These are phyloP conservation scores for Aspergillus chevalieri DNA, from an alignment of 2,329 filamentous ascomycete genomes.

Conservation along the genomic window DNA sequence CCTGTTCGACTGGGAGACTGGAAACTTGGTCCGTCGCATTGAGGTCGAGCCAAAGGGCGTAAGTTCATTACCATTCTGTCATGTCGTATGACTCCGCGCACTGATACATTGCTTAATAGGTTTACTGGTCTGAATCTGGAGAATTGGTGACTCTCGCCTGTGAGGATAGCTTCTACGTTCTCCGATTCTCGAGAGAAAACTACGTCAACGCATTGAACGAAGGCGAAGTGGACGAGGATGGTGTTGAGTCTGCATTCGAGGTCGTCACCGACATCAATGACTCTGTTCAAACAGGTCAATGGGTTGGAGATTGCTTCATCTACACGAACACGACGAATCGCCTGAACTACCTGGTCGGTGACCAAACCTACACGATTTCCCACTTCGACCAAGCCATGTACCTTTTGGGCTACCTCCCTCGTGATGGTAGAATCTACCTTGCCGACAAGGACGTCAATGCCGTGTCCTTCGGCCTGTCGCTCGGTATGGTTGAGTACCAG, in stretches of 20 bases:
- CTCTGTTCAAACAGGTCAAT: constrained; percentile 86
- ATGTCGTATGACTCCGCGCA: constrained; percentile 3
- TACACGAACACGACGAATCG: constrained; percentile 97
- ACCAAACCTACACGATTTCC: constrained; percentile 95
- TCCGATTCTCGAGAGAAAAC: constrained; percentile 83
- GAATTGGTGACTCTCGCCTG: constrained; percentile 90
- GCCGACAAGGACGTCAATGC: constrained; percentile 92
- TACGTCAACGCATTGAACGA: constrained; percentile 78
- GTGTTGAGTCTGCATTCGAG: constrained; percentile 92
- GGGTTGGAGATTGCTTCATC: constrained; percentile 98
- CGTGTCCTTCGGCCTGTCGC: constrained; percentile 82
- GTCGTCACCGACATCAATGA: constrained; percentile 94
- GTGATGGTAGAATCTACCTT: constrained; percentile 91
- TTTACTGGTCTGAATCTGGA: constrained; percentile 97
- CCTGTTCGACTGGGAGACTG: constrained; percentile 93
- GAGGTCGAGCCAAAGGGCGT: constrained; percentile 65
- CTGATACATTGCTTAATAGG: constrained; percentile 40
- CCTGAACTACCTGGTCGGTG: constrained; percentile 93
- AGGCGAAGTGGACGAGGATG: constrained; percentile 79
- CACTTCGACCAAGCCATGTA: constrained; percentile 97
- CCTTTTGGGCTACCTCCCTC: constrained; percentile 86
- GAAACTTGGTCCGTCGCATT: constrained; percentile 82
- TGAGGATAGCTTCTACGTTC: constrained; percentile 90
- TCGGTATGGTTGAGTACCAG: constrained; percentile 93
- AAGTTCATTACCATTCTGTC: constrained; percentile 18